phyloP scores from a whole-genome alignment of 148 eudicot genomes.

The Rhododendron ferrugineum region DNA sequence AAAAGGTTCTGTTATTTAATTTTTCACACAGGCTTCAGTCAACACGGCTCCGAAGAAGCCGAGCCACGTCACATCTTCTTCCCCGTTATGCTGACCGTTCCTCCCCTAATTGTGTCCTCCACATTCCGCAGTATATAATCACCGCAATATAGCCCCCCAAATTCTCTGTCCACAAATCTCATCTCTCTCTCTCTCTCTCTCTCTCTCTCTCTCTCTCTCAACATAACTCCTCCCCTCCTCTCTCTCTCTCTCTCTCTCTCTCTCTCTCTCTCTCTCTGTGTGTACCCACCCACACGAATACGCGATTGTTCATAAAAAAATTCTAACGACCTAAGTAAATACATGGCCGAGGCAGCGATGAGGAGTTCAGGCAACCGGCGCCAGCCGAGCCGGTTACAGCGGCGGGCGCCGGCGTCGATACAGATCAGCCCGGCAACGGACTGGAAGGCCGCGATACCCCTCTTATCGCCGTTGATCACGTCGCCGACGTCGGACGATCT shows the following conservation, averaged over 20 bases:
- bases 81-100: background rate
- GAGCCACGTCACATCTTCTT: background rate
- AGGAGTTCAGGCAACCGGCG: slow-evolving; percentile 18
- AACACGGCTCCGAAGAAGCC: slow-evolving; percentile 4
- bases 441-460: slow-evolving; percentile 71
- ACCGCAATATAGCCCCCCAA: background rate
- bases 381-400: slow-evolving; percentile 44
- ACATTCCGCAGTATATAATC: background rate
- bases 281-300: background rate
- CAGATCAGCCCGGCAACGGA: slow-evolving; percentile 44
- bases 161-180: background rate
- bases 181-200: background rate
- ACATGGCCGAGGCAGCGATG: slow-evolving; percentile 27
- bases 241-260: no score
- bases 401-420: slow-evolving; percentile 62
- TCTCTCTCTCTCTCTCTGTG: background rate
- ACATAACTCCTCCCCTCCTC: background rate
- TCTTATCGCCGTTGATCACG: slow-evolving; percentile 50
- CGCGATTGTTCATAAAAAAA: background rate
- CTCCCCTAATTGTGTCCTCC: background rate
- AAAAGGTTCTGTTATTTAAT: background rate
- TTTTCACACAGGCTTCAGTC: background rate
- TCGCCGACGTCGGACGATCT: slow-evolving; percentile 39
- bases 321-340: background rate
- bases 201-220: background rate